Evolutionary conservation across 2,329 filamentous ascomycete genomes (phyloP), one percentile per base, ranked within the genome.

Genomic region (Dactylellina haptotyla): DNA sequence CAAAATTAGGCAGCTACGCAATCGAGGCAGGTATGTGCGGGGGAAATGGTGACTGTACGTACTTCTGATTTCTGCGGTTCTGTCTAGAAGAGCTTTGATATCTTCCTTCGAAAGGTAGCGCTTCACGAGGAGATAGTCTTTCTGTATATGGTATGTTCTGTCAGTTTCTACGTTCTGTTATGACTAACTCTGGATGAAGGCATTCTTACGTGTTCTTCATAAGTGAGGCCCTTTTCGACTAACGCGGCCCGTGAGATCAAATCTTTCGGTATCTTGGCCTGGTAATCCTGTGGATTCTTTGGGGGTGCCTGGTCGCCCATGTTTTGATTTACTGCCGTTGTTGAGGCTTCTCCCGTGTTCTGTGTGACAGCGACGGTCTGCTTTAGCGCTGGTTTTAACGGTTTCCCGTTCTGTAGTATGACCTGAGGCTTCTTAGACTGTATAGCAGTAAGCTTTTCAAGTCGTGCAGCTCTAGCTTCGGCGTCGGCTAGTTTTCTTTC

Each of bases 61-160:
- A 75, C 70, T 67, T 75, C 70, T 67, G 18, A 75, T 75, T 37
- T 75, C 63, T 63, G 62, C 70, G 3, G 70, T 75, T 53, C 70
- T 50, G 26, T 75, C 70, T 5, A 75, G 70, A 32, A 75, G 70
- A 37, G 56, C 62, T 41, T 75, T 75, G 48, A 75, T 75, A 57
- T 75, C 70, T n/a, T 75, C 70, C 45, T 75, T 75, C 2, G 63
- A 67, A 16, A 75, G 70, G 43, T 75, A 75, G 30, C 70, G 56
- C 23, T 75, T 75, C 23, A 75, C 70, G 9, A 75, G 46, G 8
- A 75, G 45, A 28, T 75, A 75, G 18, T 75, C 70, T 58, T 75
- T 75, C 63, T 73, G 41, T 62, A 46, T 12, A 16, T 51, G 39
- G 12, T 2, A 50, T 26, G 16, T 43, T 45, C 18, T 51, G 37